Base-by-base conservation (phyloP, 1,284 basidiomycete genomes). In the Nidula niveotomentosa region DNA sequence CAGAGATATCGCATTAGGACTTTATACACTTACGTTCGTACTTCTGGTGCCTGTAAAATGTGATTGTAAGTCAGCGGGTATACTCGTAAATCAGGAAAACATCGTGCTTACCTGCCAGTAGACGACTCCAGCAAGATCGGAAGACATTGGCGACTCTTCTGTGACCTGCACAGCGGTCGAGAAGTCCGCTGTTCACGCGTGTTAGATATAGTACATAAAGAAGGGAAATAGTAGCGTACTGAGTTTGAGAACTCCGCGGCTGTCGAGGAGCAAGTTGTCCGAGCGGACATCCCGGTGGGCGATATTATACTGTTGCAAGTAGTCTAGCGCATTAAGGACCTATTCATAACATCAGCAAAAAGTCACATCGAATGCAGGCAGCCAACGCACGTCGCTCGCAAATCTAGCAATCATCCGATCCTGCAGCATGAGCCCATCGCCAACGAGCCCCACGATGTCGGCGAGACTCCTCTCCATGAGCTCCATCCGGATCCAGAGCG, bases 401-500 rank as follows among this genome's bases (percentile, higher is more conserved):
- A 91, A 88, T 63, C 86, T 75, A 15, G 85, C 87, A 51, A 91
- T 79, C 48, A 83, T 76, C 57, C 79, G 71, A 69, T 92, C 91
- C 53, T 81, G 77, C 51, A 91, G 58, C 59, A 80, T 73, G 37
- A 89, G 68, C 0, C 86, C 87, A 53, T 82, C 76, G 23, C 74
- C 79, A 3, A 82, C 79, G 34, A 90, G 66, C 33, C 75, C 80
- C 23, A 92, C 76, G 36, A 92, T 78, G 67, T 93, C 91, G 59
- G 90, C 90, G 57, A 93, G 71, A 64, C 89, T 91, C 57, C 89
- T 76, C 64, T 91, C 89, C 90, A 91, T 91, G 33, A 92, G 78
- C 65, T 91, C 90, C 91, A 93, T 93, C 56, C 86, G 75, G 51
- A 93, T 85, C 90, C 91, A 93, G 45, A 93, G 69, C 55, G 83